Evolutionary conservation across 768 basidiomycete genomes (phyloP), one percentile per base, ranked within the genome.

Genomic region (Rhodotorula babjevae): DNA sequence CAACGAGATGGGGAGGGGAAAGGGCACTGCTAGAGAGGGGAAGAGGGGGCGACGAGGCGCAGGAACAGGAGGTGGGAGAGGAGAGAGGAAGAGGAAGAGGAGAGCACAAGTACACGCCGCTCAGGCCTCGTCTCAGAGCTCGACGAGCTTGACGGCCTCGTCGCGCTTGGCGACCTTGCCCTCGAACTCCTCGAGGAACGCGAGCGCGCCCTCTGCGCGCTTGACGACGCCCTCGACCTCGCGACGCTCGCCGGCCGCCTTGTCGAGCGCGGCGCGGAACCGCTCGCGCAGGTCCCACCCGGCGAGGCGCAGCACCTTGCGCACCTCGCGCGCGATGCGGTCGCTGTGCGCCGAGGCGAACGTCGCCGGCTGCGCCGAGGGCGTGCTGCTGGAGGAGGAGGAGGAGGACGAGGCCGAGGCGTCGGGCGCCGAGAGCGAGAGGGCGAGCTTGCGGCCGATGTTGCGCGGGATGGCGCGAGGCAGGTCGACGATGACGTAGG

Each of bases 291-390:
- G 79, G 80, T 97, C 94, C 92, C 92, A 97, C 31, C 90, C 88
- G 29, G 91, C 94, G 44, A 93, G 81, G 61, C 94, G 85, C 70
- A 99, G 83, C 59, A 99, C 95, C 83, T 97, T 97, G 77, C 95
- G 86, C 33, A 92, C 91, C 85, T 98, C 95, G 50, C 87, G 84
- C 64, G 87, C 83, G 53, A 97, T 85, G 31, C 95, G 84, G 56
- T 83, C 84, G 4, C 86, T 85, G 78, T 97, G 89, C 4, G 68
- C 67, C 6, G 69, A 29, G 19, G 73, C 47, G 66, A 79, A 79
- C 12, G 66, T 47, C 55, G 69, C 33, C 21, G 69, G 68, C 36
- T n/a, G 63, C 6, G 44, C 5, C 14, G 14, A 14, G 18, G 44
- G 14, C 12, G 44, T 46, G 44, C 7, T 40, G 3, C n/a, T n/a